phyloP scores from a whole-genome alignment of 306 rosid species.

The Hippophae gyantsensis region DNA sequence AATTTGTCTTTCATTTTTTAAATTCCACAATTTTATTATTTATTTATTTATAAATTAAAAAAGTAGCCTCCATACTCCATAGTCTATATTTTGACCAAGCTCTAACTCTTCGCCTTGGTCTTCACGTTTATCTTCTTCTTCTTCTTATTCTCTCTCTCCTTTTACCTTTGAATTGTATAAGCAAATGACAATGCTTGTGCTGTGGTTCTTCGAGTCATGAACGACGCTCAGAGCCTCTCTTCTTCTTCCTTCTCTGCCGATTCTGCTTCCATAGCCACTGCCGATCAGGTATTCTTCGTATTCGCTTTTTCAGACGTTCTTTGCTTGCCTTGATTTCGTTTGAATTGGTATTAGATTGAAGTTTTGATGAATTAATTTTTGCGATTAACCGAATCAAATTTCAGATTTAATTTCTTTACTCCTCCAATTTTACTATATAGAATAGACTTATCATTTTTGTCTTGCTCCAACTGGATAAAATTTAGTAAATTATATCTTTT shows the following conservation, averaged over 20 bases:
- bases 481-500: too few species aligned
- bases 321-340: conserved; percentile 1
- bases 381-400: neutral
- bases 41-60: neutral
- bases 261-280: conserved; percentile 38
- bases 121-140: conserved; percentile 11
- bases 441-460: too few species aligned
- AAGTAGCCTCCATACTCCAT: too few species aligned
- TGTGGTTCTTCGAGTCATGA: conserved; percentile 31
- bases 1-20: neutral
- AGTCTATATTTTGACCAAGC: conserved; percentile 20
- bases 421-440: too few species aligned
- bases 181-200: conserved; percentile 25
- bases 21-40: neutral
- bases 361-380: neutral
- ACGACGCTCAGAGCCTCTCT: conserved; percentile 48
- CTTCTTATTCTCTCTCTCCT: neutral
- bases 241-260: conserved; percentile 52
- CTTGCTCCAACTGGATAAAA: too few species aligned
- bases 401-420: neutral
- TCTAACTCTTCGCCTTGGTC: conserved; percentile 15
- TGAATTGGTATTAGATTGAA: neutral
- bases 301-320: neutral
- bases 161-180: neutral
- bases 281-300: conserved; percentile 38